These are phyloP conservation scores for Debaryomyces fabryi DNA, from an alignment of 1,139 yeast genomes.

Conservation along the genomic window DNA sequence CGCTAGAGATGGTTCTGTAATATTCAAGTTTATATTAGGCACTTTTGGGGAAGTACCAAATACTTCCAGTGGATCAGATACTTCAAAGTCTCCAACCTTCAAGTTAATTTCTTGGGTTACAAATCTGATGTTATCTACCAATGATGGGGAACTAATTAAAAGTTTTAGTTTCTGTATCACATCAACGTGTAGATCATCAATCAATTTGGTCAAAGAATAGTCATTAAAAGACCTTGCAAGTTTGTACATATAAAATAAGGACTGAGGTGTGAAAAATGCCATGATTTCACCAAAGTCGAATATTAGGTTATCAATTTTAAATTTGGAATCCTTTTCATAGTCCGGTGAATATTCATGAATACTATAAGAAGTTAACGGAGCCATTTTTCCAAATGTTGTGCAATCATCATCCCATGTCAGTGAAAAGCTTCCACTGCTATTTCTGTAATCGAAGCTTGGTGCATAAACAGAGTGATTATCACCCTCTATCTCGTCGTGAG, in stretches of 20 bases:
- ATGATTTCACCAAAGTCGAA: slow-evolving; percentile 52
- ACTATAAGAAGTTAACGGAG: slow-evolving; percentile 42
- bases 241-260: slow-evolving; percentile 32
- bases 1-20: slow-evolving; percentile 44
- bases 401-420: neutral
- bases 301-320: slow-evolving; percentile 58
- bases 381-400: slow-evolving; percentile 12
- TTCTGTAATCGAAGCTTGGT: slow-evolving; percentile 2
- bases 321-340: slow-evolving; percentile 41
- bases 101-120: slow-evolving; percentile 53
- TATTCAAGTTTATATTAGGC: slow-evolving; percentile 28
- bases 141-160: slow-evolving; percentile 38
- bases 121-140: slow-evolving; percentile 50
- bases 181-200: slow-evolving; percentile 70
- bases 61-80: slow-evolving; percentile 20
- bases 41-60: slow-evolving; percentile 19
- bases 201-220: slow-evolving; percentile 46
- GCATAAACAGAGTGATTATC: neutral
- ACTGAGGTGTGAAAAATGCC: slow-evolving; percentile 40
- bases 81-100: slow-evolving; percentile 44
- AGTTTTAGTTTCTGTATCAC: slow-evolving; percentile 49
- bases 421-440: neutral
- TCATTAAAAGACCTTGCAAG: slow-evolving; percentile 36
- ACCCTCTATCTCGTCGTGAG: neutral
- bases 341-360: slow-evolving; percentile 50